Conservation (phyloP, 495 filamentous ascomycete genomes). For the Neurospora sublineolata region DNA sequence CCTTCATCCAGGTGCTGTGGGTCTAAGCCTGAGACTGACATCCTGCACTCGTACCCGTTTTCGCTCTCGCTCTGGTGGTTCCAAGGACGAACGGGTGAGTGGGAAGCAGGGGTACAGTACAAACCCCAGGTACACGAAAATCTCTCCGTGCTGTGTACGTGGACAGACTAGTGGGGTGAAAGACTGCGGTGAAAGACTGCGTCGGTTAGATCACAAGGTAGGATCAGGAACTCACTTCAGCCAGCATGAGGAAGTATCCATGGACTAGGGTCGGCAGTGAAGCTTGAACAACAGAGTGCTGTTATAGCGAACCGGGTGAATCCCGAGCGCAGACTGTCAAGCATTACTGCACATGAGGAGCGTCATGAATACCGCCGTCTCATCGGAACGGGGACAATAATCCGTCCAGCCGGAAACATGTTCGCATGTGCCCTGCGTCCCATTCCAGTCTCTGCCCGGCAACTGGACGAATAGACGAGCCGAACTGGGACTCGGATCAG, state of each 20-base stretch:
- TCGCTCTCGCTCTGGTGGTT: not conserved
- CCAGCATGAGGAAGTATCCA: not conserved
- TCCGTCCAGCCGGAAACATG: not conserved
- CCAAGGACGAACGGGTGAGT: not conserved
- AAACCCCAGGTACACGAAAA: not conserved
- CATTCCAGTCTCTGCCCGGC: not conserved
- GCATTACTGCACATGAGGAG: not conserved
- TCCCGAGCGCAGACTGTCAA: not conserved
- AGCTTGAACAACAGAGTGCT: not conserved
- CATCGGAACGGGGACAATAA: not conserved
- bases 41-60: not conserved
- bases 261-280: not conserved
- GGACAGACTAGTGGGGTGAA: not conserved
- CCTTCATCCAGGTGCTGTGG: not conserved
- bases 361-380: not conserved
- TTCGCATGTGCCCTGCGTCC: not conserved
- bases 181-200: not conserved
- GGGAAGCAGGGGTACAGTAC: not conserved
- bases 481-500: not conserved
- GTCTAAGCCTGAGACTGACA: not conserved
- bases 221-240: not conserved
- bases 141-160: not conserved
- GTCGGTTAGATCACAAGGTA: not conserved
- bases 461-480: not conserved
- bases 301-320: not conserved